Conservation (phyloP, 352 stramenopile species). For the Phytophthora gonapodyides region DNA sequence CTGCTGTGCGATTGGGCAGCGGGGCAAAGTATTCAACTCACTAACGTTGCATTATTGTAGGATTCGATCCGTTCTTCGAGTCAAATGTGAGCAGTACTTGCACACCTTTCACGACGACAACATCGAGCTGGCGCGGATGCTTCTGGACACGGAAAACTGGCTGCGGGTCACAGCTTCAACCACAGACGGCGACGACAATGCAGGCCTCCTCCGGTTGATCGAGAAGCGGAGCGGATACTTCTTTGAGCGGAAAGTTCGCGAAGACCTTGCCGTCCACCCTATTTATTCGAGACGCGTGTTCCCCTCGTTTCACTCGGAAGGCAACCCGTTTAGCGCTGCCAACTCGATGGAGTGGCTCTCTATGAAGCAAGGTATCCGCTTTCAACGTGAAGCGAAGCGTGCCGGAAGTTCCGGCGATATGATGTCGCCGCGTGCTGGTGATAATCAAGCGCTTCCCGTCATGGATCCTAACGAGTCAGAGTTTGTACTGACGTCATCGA, state of each 20-base stretch:
- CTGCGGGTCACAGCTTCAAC: conserved; percentile 63
- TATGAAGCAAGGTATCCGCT: conserved; percentile 60
- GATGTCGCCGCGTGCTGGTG: conserved; percentile 2
- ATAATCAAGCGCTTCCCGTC: conserved; percentile 31
- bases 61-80: conserved; percentile 62
- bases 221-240: conserved; percentile 80
- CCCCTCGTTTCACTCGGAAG: conserved; percentile 56
- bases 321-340: conserved; percentile 64
- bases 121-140: conserved; percentile 80
- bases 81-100: conserved; percentile 87
- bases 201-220: conserved; percentile 61
- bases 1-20: conserved; percentile 2
- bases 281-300: conserved; percentile 79
- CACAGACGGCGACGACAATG: conserved; percentile 50
- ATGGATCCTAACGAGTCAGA: conserved; percentile 54
- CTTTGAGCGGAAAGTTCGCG: conserved; percentile 55
- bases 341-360: conserved; percentile 65
- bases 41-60: conserved; percentile 27
- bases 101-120: conserved; percentile 84
- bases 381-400: conserved; percentile 39
- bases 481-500: conserved; percentile 76
- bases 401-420: conserved; percentile 12
- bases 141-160: conserved; percentile 88
- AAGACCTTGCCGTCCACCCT: conserved; percentile 46
- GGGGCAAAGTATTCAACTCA: conserved; percentile 1